A percentile compares a stretch with the other conserved stretches of the same genome.
These are phyloP conservation scores for Leccinum imitatum DNA, from an alignment of 768 basidiomycete species.

Conservation along the genomic window DNA sequence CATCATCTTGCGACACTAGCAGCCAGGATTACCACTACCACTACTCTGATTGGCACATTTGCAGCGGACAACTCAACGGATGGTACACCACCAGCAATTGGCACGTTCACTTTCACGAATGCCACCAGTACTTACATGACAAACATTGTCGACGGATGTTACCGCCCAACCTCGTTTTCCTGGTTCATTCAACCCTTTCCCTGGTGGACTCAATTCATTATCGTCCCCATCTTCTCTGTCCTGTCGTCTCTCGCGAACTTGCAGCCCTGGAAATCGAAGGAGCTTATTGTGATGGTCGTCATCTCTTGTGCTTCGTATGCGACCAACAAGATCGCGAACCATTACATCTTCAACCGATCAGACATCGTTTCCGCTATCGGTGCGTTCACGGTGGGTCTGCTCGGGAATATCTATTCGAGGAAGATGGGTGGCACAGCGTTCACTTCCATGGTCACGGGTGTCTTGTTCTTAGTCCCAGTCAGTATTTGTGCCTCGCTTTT, in stretches of 20 bases:
- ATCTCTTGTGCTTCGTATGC: constrained; percentile 81
- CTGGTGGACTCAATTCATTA: constrained; percentile 69
- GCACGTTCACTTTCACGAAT: constrained; percentile 69
- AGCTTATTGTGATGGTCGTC: constrained; percentile 79
- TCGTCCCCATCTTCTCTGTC: constrained; percentile 73
- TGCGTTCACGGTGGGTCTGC: constrained; percentile 74
- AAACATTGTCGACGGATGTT: constrained; percentile 67
- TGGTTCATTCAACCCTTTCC: constrained; percentile 88
- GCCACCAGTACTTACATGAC: constrained; percentile 42
- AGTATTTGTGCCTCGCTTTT: constrained; percentile 30
- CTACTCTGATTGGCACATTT: constrained; percentile 66
- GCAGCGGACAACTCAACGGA: constrained; percentile 51
- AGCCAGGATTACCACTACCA: constrained; percentile 45
- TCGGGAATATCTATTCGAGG: constrained; percentile 81
- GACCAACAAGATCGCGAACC: constrained; percentile 79
- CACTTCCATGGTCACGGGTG: constrained; percentile 88
- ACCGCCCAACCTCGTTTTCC: constrained; percentile 57
- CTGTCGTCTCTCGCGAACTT: constrained; percentile 74
- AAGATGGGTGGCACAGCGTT: constrained; percentile 85
- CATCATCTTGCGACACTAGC: constrained; percentile 54
- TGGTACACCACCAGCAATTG: constrained; percentile 45
- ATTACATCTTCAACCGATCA: constrained; percentile 81
- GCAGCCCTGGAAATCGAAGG: constrained; percentile 70
- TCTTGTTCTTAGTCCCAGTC: constrained; percentile 84
- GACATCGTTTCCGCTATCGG: constrained; percentile 86